Conservation (phyloP, 2,329 filamentous ascomycete genomes). For the Thielaviopsis ethacetica region DNA sequence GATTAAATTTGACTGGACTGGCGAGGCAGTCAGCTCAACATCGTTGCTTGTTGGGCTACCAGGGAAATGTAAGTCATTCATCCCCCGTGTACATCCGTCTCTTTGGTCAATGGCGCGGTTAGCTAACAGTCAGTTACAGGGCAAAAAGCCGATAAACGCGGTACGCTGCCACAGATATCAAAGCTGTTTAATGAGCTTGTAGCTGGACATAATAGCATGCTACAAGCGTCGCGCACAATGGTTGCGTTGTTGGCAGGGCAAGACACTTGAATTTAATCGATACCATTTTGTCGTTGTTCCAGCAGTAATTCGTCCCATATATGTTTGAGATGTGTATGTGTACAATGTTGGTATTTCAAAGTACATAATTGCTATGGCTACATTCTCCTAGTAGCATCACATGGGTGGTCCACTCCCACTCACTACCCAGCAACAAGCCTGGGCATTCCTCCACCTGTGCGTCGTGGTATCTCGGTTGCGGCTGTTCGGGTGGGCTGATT, state of each 20-base stretch:
- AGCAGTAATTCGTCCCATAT: neutral
- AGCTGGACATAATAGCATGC: slow-evolving; percentile 35
- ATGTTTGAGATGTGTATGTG: neutral
- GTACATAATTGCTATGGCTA: neutral
- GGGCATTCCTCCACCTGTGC: neutral
- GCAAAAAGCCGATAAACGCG: slow-evolving; percentile 40
- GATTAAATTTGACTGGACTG: slow-evolving; percentile 55
- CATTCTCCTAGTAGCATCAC: neutral
- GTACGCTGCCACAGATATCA: slow-evolving; percentile 40
- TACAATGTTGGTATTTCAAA: neutral
- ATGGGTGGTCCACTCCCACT: neutral
- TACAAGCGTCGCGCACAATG: slow-evolving; percentile 40
- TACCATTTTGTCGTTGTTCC: neutral
- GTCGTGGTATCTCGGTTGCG: neutral
- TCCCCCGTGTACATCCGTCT: neutral
- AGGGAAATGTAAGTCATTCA: slow-evolving; percentile 39
- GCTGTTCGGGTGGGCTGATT: neutral
- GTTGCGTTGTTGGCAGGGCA: slow-evolving; percentile 33
- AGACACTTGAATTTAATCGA: neutral
- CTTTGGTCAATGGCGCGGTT: neutral
- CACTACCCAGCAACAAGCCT: neutral
- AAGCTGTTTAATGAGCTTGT: slow-evolving; percentile 44
- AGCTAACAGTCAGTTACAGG: slow-evolving; percentile 24
- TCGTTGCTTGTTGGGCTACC: slow-evolving; percentile 39
- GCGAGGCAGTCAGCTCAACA: slow-evolving; percentile 47